Percentiles rank a stretch among this genome's conserved stretches.
These are phyloP conservation scores for Paraurostyla sp. DNA, from an alignment of 73 alveolate species.

Conservation along the genomic window DNA sequence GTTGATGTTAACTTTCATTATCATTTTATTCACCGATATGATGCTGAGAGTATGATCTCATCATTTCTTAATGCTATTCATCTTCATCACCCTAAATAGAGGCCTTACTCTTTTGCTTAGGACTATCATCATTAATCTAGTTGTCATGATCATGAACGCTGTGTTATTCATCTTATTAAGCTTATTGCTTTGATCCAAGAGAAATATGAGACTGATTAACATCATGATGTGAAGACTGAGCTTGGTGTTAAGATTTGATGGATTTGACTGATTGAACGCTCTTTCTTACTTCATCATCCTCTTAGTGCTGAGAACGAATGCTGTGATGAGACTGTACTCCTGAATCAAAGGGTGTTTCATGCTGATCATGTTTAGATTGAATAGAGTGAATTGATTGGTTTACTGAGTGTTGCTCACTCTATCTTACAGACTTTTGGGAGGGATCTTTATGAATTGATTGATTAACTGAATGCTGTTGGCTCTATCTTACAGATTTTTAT, in stretches of 20 bases:
- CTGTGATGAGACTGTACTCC: too few species aligned
- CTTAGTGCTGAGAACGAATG: too few species aligned
- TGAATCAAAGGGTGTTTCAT: too few species aligned
- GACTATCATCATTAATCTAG: neutral
- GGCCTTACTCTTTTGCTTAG: neutral
- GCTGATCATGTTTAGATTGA: too few species aligned
- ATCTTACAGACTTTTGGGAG: neutral
- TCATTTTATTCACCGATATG: slow-evolving; percentile 2
- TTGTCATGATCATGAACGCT: neutral
- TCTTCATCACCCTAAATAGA: slow-evolving; percentile 1
- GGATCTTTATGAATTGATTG: neutral
- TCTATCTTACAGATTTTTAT: slow-evolving; percentile 10
- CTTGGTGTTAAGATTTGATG: too few species aligned
- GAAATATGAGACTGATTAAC: neutral
- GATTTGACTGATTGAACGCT: too few species aligned
- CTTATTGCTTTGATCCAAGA: neutral
- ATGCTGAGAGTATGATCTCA: slow-evolving; percentile 25
- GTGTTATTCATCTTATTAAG: neutral
- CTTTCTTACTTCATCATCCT: too few species aligned
- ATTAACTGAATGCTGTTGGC: neutral
- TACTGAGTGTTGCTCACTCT: neutral
- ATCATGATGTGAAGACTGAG: neutral
- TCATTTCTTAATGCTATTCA: neutral
- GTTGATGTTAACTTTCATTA: neutral
- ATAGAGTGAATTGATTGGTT: too few species aligned